phyloP scores from a whole-genome alignment of 371 early-diverging fungal species.

The Mortierella sp. region DNA sequence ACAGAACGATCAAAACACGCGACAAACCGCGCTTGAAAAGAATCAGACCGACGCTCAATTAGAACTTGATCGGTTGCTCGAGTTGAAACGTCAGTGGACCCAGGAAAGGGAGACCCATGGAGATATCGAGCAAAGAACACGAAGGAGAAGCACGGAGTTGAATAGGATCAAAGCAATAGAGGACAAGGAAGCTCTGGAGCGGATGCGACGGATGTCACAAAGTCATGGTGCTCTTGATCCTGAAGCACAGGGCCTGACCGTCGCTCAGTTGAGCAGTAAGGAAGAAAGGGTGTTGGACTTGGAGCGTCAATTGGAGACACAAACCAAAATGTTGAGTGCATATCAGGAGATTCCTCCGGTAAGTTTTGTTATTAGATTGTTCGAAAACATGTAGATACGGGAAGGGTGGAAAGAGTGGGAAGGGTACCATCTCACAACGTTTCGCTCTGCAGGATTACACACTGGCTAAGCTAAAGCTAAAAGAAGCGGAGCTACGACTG shows the following conservation, averaged over 20 bases:
- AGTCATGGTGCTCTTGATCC: conserved; percentile 9
- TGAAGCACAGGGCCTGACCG: conserved; percentile 20
- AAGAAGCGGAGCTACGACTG: conserved; percentile 23
- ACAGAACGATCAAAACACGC: not conserved
- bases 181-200: conserved; percentile 10
- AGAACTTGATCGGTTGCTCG: conserved; percentile 10
- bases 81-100: conserved; percentile 8
- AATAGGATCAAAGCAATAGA: conserved; percentile 15
- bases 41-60: not conserved
- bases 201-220: conserved; percentile 6
- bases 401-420: not conserved
- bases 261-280: conserved; percentile 22
- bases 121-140: conserved; percentile 30
- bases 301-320: conserved; percentile 12
- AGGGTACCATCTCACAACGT: not conserved
- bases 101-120: conserved; percentile 10
- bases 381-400: not conserved
- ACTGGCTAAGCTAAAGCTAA: conserved; percentile 36
- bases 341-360: conserved; percentile 44
- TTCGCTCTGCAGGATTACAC: conserved; percentile 20
- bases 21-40: not conserved
- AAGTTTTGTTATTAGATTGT: not conserved
- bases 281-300: conserved; percentile 10
- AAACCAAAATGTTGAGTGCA: conserved; percentile 22
- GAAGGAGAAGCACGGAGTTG: conserved; percentile 35